Evolutionary conservation across 768 basidiomycete species (phyloP), one percentile per base, ranked within the genome.

Genomic region (Naematelia aurantialba): DNA sequence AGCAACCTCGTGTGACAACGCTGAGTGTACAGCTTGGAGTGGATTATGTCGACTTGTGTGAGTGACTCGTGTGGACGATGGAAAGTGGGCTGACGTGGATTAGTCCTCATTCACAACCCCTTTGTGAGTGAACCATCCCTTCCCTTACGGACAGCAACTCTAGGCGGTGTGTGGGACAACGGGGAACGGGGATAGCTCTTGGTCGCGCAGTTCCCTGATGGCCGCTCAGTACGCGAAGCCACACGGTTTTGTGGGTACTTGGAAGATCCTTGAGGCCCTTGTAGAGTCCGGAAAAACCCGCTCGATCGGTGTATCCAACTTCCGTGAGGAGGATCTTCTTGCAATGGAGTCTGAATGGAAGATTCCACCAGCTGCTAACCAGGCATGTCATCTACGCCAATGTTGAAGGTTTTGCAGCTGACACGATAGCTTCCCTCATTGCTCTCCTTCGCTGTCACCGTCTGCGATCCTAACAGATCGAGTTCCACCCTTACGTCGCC

Each of bases 211-310:
- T n/a, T n/a, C n/a, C n/a, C 50, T 52, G 24, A 52, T 13, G 26
- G 10, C 50, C 13, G 13, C 50, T 19, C 27, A 52, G 50, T 52
- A 27, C 50, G 27, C 50, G 2, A 27, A 52, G n/a, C 22, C 52
- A 17, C 44, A 30, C 12, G 44, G 34, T 39, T 17, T 86, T 53
- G 78, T 78, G 56, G 79, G 83, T 24, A 70, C 82, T 52, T 87
- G 87, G 86, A 79, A 79, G 48, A 82, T 78, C 4, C 82, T 88
- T 82, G 85, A 87, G 66, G 81, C 81, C 42, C 76, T 83, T 34
- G 79, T 84, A 66, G 68, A 58, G 29, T 81, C 79, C 57, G 83
- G 83, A 2, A 67, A 80, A 27, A 73, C 79, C 34, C 76, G 71
- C 55, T 72, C 70, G 13, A 79, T 81, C 60, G 79, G 80, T 1